A percentile compares a stretch with the other conserved stretches of the same genome.
Evolutionary conservation across 352 stramenopile species (phyloP).

Genomic region (Phytophthora cryptogea): DNA sequence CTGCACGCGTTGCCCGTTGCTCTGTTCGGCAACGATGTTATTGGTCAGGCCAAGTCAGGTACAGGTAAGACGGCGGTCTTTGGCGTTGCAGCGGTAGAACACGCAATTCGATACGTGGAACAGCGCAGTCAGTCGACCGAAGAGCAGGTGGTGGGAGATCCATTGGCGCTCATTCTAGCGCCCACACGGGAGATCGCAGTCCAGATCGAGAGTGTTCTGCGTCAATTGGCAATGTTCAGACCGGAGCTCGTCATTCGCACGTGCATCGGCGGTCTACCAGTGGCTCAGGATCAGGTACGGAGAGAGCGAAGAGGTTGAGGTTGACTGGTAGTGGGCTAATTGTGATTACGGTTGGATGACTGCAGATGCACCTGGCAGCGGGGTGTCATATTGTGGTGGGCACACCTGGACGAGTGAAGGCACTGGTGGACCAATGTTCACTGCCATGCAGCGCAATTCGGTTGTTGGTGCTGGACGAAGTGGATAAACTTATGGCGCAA

Average conservation of each 20-base stretch:
- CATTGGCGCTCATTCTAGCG: constrained; percentile 65
- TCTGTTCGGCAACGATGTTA: constrained; percentile 82
- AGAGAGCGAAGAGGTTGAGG: not conserved
- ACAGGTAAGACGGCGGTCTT: constrained; percentile 87
- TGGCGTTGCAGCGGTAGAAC: constrained; percentile 65
- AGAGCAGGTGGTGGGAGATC: constrained; percentile 19
- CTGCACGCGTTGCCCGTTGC: constrained; percentile 65
- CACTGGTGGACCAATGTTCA: constrained; percentile 62
- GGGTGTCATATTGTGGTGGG: constrained; percentile 74
- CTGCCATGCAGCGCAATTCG: constrained; percentile 54
- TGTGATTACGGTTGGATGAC: not conserved
- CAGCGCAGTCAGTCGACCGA: constrained; percentile 2
- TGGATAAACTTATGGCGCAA: constrained; percentile 74
- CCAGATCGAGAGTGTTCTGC: constrained; percentile 74
- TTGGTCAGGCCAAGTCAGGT: constrained; percentile 83
- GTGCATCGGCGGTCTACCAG: constrained; percentile 65
- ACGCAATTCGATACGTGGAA: constrained; percentile 45
- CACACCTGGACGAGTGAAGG: constrained; percentile 72
- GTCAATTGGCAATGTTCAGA: constrained; percentile 51
- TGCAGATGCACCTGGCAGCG: constrained; percentile 40
- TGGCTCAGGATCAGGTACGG: constrained; percentile 62
- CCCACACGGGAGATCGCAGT: constrained; percentile 79
- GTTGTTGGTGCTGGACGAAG: constrained; percentile 78
- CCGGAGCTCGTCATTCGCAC: constrained; percentile 44
- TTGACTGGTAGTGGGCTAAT: not conserved